phyloP scores from a whole-genome alignment of 1,284 basidiomycete genomes.

The Bjerkandera adusta region DNA sequence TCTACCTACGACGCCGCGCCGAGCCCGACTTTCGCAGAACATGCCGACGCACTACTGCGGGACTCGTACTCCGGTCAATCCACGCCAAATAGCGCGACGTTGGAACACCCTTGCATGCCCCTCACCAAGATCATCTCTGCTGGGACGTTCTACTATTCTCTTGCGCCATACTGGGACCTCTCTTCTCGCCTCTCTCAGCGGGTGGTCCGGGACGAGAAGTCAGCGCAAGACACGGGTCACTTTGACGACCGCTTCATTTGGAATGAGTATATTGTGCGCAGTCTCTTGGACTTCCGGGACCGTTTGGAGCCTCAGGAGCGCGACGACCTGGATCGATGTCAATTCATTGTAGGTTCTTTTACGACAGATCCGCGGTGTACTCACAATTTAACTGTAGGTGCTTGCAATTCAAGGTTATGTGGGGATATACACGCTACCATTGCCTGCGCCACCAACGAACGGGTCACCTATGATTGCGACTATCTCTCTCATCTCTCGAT shows the following conservation, averaged over 20 bases:
- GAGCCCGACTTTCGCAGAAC: conserved; percentile 43
- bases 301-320: conserved; percentile 69
- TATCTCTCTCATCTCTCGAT: conserved; percentile 78
- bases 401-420: conserved; percentile 93
- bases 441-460: conserved; percentile 72
- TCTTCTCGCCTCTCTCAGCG: conserved; percentile 77
- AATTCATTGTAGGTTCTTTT: conserved; percentile 74
- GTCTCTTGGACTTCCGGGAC: conserved; percentile 79
- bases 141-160: conserved; percentile 92
- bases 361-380: too few species aligned
- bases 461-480: conserved; percentile 66
- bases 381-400: conserved; percentile 45
- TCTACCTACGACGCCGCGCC: conserved; percentile 46
- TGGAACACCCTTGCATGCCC: conserved; percentile 89
- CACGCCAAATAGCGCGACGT: conserved; percentile 44
- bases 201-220: conserved; percentile 48
- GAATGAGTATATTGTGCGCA: conserved; percentile 83
- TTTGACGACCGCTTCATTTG: conserved; percentile 86
- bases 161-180: conserved; percentile 84
- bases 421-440: conserved; percentile 67
- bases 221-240: conserved; percentile 52
- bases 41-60: conserved; percentile 42
- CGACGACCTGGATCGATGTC: conserved; percentile 70
- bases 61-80: conserved; percentile 42
- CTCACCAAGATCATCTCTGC: conserved; percentile 90